phyloP scores from a whole-genome alignment of 2,329 filamentous ascomycete species.

The Phialocephala sp. region DNA sequence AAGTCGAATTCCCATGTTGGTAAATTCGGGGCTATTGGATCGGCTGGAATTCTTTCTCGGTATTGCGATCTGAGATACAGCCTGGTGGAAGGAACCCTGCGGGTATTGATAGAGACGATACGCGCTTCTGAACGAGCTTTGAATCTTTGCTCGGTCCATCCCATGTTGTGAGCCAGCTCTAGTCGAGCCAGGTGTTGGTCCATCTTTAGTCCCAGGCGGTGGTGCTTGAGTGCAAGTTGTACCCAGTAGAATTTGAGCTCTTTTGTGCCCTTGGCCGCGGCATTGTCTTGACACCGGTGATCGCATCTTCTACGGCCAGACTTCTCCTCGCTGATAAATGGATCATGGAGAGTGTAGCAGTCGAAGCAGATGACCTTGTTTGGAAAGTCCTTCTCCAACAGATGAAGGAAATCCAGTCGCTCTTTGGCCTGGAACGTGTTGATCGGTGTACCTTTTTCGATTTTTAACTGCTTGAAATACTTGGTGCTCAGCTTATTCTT shows the following conservation, averaged over 20 bases:
- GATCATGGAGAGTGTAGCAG: neutral
- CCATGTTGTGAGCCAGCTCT: neutral
- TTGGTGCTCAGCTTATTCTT: neutral
- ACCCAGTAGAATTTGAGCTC: neutral
- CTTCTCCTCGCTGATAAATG: neutral
- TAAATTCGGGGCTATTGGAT: too few species aligned
- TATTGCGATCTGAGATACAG: neutral
- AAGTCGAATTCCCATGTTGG: neutral
- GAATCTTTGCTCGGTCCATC: neutral
- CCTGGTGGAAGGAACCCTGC: neutral
- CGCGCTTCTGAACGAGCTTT: neutral
- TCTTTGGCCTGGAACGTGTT: neutral
- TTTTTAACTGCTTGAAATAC: neutral
- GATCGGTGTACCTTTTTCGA: neutral
- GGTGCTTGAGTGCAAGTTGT: neutral
- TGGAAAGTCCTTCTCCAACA: neutral
- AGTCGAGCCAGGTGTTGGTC: neutral
- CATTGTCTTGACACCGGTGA: neutral
- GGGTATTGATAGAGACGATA: neutral
- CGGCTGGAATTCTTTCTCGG: neutral
- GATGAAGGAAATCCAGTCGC: neutral
- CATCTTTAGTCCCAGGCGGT: neutral
- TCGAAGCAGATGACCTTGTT: neutral
- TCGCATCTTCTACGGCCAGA: neutral
- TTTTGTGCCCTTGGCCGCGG: neutral